Percentiles rank a stretch among this genome's conserved stretches.
Evolutionary conservation across 306 rosid species (phyloP).

Genomic region (Cicer yamashitae): DNA sequence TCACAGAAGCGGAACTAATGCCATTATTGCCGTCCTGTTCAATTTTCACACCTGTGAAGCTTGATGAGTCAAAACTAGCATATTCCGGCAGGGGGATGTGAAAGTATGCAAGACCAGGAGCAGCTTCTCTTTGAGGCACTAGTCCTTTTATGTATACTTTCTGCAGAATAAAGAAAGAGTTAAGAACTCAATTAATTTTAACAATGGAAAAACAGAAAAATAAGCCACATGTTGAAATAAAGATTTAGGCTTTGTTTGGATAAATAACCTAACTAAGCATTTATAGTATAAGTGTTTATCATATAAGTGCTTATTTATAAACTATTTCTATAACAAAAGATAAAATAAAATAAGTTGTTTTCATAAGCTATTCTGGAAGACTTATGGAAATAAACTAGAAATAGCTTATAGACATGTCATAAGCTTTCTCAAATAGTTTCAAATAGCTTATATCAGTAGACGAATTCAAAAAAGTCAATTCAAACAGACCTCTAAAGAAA

Average conservation of each 20-base stretch:
- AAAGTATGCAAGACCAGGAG: conserved; percentile 85
- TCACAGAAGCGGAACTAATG: conserved; percentile 86
- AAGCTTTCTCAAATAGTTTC: too few relatives aligned
- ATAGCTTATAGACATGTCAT: too few relatives aligned
- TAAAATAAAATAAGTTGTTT: too few relatives aligned
- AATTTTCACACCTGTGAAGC: conserved; percentile 73
- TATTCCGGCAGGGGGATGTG: conserved; percentile 95
- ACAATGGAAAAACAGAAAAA: conserved; percentile 34
- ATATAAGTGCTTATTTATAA: too few relatives aligned
- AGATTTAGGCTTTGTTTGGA: not conserved
- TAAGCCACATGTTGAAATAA: conserved; percentile 22
- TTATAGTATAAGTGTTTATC: too few relatives aligned
- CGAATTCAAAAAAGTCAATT: too few relatives aligned
- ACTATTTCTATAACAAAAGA: too few relatives aligned
- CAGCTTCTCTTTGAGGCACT: conserved; percentile 67
- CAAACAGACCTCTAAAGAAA: conserved; percentile 3
- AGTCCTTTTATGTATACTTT: conserved; percentile 64
- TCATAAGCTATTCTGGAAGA: too few relatives aligned
- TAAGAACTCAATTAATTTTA: conserved; percentile 8
- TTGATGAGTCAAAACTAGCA: conserved; percentile 67
- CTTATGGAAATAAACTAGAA: too few relatives aligned
- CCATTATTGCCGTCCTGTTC: conserved; percentile 50
- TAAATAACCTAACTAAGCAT: too few relatives aligned
- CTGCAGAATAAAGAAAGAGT: conserved; percentile 51
- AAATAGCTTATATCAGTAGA: too few relatives aligned